Conservation (phyloP, 208 protist species). For the Angomonas ambiguus region DNA sequence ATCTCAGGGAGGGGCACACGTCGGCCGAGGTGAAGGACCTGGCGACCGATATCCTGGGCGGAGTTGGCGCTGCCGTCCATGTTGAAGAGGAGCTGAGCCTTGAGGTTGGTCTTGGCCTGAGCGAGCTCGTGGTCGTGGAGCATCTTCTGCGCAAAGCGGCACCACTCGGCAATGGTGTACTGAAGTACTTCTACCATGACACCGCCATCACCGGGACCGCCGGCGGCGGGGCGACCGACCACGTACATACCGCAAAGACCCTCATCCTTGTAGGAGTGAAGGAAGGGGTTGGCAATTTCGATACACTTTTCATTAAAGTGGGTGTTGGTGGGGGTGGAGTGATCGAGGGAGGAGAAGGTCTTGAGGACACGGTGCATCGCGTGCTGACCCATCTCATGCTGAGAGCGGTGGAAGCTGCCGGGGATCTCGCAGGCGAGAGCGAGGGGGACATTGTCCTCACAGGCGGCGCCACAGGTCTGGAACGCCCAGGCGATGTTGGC, state of each 20-base stretch:
- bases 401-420: slow-evolving; percentile 82
- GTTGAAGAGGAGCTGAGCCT: slow-evolving; percentile 86
- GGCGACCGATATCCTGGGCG: slow-evolving; percentile 80
- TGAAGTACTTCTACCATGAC: slow-evolving; percentile 85
- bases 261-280: slow-evolving; percentile 85
- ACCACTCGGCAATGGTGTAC: slow-evolving; percentile 87
- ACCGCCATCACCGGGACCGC: slow-evolving; percentile 53
- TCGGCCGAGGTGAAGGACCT: slow-evolving; percentile 82
- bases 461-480: slow-evolving; percentile 82
- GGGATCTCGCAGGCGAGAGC: slow-evolving; percentile 83
- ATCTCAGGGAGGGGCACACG: slow-evolving; percentile 86
- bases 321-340: slow-evolving; percentile 84
- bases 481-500: slow-evolving; percentile 86
- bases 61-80: slow-evolving; percentile 86
- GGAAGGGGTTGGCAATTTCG: slow-evolving; percentile 83
- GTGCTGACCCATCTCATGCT: slow-evolving; percentile 86
- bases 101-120: slow-evolving; percentile 87
- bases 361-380: slow-evolving; percentile 85
- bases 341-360: slow-evolving; percentile 85
- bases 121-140: slow-evolving; percentile 80
- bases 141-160: slow-evolving; percentile 80
- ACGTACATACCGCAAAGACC: slow-evolving; percentile 88
- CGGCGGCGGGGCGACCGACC: slow-evolving; percentile 54
- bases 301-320: slow-evolving; percentile 88
- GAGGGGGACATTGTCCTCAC: slow-evolving; percentile 81